phyloP scores from a whole-genome alignment of 164 flowering plant species.

The Macadamia tetraphylla region DNA sequence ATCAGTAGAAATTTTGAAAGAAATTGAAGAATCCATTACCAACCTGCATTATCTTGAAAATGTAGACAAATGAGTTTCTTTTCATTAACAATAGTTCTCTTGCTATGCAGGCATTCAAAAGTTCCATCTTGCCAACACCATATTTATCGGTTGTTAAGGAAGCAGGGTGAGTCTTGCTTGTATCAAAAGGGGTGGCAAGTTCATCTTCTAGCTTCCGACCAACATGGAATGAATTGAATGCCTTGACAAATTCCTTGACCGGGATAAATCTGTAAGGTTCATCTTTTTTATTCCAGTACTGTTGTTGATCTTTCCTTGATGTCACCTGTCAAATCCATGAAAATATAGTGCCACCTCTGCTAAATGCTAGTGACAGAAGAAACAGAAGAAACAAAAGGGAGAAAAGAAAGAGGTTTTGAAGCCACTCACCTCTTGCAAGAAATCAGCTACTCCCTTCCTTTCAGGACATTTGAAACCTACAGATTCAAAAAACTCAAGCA shows the following conservation, averaged over 20 bases:
- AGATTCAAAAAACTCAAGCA: no score
- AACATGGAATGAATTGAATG: constrained; percentile 2
- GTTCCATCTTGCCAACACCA: constrained; percentile 37
- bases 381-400: neutral
- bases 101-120: constrained; percentile 36
- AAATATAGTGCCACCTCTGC: neutral
- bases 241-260: constrained; percentile 27
- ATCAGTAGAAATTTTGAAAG: no score
- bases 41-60: constrained; percentile 44
- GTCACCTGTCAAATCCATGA: no score
- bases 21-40: constrained; percentile 2
- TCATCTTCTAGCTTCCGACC: constrained; percentile 20
- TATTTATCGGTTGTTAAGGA: constrained; percentile 40
- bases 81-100: constrained; percentile 55
- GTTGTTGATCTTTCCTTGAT: no score
- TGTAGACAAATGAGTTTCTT: constrained; percentile 13
- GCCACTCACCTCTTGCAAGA: constrained; percentile 18
- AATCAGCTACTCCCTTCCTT: no score
- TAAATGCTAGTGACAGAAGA: neutral
- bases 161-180: constrained; percentile 44
- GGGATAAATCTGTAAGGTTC: constrained; percentile 21
- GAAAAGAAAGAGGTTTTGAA: neutral
- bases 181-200: constrained; percentile 33
- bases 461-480: no score
- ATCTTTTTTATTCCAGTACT: constrained; percentile 25